These are phyloP conservation scores for Hypoxylon cercidicola DNA, from an alignment of 495 filamentous ascomycete species.

Conservation along the genomic window DNA sequence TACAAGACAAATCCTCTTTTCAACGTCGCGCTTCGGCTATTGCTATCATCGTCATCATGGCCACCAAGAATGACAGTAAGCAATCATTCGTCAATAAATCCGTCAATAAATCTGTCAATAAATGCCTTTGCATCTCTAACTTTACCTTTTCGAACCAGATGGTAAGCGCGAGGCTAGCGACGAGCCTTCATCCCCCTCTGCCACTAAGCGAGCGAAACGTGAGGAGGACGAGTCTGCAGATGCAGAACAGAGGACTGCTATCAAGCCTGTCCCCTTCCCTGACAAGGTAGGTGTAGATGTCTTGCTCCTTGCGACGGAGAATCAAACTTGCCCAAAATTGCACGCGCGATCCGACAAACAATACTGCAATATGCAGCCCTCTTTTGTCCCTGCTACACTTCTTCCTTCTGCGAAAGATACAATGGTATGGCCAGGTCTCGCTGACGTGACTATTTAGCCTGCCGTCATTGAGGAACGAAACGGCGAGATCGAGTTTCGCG, in stretches of 20 bases:
- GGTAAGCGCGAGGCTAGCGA: conserved; percentile 83
- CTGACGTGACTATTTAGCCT: conserved; percentile 60
- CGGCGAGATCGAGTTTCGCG: conserved; percentile 96
- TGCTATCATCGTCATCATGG: conserved; percentile 33
- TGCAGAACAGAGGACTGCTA: conserved; percentile 60
- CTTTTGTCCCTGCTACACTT: background rate
- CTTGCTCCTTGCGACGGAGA: background rate
- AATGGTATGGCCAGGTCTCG: background rate
- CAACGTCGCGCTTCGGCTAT: conserved; percentile 7
- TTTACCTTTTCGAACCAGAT: conserved; percentile 50
- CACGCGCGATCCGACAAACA: background rate
- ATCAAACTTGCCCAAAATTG: too few relatives aligned
- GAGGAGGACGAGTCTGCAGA: conserved; percentile 61
- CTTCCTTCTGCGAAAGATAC: background rate
- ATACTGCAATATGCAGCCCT: conserved; percentile 1
- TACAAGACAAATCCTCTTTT: background rate
- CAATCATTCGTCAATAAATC: background rate
- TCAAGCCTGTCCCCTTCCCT: conserved; percentile 77
- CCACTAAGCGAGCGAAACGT: conserved; percentile 71
- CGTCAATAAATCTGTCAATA: too few relatives aligned
- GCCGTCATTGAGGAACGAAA: conserved; percentile 94
- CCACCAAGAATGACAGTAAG: conserved; percentile 61
- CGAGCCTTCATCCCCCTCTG: conserved; percentile 69
- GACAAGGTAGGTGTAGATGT: conserved; percentile 70
- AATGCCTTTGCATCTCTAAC: conserved; percentile 18